Conservation (phyloP, 441 rosid genomes). For the Adansonia gregorii region DNA sequence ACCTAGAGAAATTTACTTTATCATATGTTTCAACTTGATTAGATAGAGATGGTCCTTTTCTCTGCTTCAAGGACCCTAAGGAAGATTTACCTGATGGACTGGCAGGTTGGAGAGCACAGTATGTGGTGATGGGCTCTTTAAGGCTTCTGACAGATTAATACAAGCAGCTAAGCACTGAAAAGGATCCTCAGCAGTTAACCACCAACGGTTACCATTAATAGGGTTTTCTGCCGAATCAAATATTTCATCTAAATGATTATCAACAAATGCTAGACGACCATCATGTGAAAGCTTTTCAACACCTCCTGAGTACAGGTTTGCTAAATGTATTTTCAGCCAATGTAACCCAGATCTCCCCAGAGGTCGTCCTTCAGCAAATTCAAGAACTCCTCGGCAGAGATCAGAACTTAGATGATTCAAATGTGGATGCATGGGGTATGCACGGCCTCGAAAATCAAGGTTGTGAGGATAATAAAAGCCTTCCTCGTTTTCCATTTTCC, state of each 20-base stretch:
- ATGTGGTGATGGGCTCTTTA: constrained; percentile 75
- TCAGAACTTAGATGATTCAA: constrained; percentile 90
- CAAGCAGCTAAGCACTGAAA: constrained; percentile 96
- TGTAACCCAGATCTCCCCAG: constrained; percentile 80
- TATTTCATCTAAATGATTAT: constrained; percentile 73
- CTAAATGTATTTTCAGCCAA: constrained; percentile 92
- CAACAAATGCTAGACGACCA: constrained; percentile 79
- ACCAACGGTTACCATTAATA: constrained; percentile 79
- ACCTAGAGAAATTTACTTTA: constrained; percentile 17
- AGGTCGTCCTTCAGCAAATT: constrained; percentile 89
- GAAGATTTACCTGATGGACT: constrained; percentile 78
- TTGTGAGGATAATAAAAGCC: constrained; percentile 98
- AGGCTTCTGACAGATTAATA: constrained; percentile 75
- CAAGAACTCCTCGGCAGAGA: constrained; percentile 91
- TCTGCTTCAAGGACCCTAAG: constrained; percentile 20
- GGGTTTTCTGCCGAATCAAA: constrained; percentile 92
- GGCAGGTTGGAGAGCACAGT: constrained; percentile 73
- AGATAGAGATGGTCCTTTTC: not conserved
- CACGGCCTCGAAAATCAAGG: constrained; percentile 95
- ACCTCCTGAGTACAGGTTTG: constrained; percentile 85
- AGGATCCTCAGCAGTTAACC: constrained; percentile 96
- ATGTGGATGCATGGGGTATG: constrained; percentile 97
- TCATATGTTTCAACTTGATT: not conserved
- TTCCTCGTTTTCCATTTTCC: constrained; percentile 83
- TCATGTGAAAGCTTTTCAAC: constrained; percentile 91